Evolutionary conservation across 2,329 filamentous ascomycete genomes (phyloP), one percentile per base, ranked within the genome.

Genomic region (Helotiales sp.): DNA sequence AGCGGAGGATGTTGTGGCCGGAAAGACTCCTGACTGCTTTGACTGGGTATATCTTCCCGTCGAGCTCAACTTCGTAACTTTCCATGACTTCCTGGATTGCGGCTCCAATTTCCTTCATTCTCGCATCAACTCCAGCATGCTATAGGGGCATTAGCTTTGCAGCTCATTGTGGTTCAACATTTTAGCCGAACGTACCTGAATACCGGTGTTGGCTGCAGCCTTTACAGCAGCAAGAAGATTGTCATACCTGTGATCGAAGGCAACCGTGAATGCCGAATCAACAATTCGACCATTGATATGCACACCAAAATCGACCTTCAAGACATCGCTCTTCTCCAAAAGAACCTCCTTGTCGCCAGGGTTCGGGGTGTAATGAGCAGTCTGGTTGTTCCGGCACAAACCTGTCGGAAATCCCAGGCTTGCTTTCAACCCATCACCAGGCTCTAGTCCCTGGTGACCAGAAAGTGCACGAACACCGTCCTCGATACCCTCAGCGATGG

Each of bases 261-360:
- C 84, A 79, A 94, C 83, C 10, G 92, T 94, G 77, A 93, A 95
- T 6, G 92, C 92, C 71, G 88, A 91, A 81, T 95, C 91, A 66
- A 94, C 91, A 76, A 94, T 95, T 72, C 88, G 85, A 3, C 92
- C 92, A 75, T 91, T 92, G 75, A 94, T 85, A 77, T 95, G 92
- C 32, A 94, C 91, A 58, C 92, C 91, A 75, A 93, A 92, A 75
- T 95, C 91, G 7, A 94, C 89, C 79, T 93, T 94, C 85, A 95
- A 86, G 40, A 96, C 91, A 76, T 96, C 92, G 69, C 87, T 85
- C 69, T 89, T 78, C 75, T 91, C 83, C 66, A 96, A 82, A 37
- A 93, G 80, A 74, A 91, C 86, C 77, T 93, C 92, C 78, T 88
- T 90, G 75, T 85, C 80, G 1, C 85, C 84, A 0, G 85, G 82